These are phyloP conservation scores for Jaltomata sinuosa DNA, from an alignment of 257 asterid genomes.

Conservation along the genomic window DNA sequence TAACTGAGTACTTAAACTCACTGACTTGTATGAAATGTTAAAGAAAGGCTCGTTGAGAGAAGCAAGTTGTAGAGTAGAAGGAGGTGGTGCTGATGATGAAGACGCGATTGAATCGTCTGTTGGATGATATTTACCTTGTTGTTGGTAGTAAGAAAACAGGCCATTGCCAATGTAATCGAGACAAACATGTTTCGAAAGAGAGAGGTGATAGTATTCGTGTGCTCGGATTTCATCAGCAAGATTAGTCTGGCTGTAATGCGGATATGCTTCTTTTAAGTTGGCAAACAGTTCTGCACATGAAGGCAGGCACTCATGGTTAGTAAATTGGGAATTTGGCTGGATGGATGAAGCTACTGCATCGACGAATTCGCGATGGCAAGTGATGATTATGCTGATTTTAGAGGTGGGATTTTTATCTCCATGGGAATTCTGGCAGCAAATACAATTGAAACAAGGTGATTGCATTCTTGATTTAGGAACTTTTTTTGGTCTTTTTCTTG, in stretches of 20 bases:
- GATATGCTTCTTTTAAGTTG: constrained; percentile 23
- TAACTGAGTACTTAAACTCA: constrained; percentile 32
- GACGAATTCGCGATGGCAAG: constrained; percentile 26
- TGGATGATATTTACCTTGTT: constrained; percentile 1
- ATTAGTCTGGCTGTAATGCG: constrained; percentile 27
- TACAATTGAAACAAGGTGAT: constrained; percentile 35
- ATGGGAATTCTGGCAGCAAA: constrained; percentile 24
- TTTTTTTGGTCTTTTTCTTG: background rate
- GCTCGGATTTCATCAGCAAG: constrained; percentile 53
- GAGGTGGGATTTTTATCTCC: background rate
- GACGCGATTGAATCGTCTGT: constrained; percentile 21
- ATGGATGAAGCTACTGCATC: constrained; percentile 36
- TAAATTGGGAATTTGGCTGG: constrained; percentile 38
- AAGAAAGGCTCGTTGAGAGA: constrained; percentile 29
- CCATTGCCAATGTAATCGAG: constrained; percentile 83
- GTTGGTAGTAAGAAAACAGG: constrained; percentile 61
- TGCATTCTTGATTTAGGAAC: constrained; percentile 25
- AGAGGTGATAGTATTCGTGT: constrained; percentile 47
- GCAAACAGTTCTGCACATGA: constrained; percentile 18
- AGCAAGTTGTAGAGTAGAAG: background rate
- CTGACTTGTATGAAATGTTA: constrained; percentile 33
- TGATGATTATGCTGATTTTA: background rate
- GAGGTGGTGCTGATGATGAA: constrained; percentile 24
- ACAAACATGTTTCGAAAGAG: constrained; percentile 31
- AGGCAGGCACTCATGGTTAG: constrained; percentile 80